Base-by-base conservation (phyloP, 805 yeast genomes). In the Starmerella roubikii region DNA sequence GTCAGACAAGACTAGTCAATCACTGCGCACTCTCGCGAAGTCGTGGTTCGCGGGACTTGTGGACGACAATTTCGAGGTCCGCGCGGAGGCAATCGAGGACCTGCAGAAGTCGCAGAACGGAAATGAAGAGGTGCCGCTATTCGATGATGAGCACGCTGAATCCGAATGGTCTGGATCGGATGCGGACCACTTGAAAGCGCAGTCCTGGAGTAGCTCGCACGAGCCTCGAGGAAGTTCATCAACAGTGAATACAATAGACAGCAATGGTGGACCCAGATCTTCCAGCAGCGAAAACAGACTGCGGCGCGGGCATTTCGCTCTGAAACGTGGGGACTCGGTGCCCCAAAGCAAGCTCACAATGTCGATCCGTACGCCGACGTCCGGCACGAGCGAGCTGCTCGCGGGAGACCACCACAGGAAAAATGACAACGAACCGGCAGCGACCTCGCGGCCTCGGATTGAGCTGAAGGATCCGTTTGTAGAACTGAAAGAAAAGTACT, bases 11-110 rank as follows among this genome's bases (percentile, higher is more conserved):
- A n/a, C n/a, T n/a, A n/a, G n/a, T n/a, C n/a, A n/a, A n/a, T n/a
- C n/a, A n/a, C 32, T 29, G 32, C 32, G 8, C 15, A 7, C 6
- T 6, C 32, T 32, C 19, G 35, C 35, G 8, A 7, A n/a, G 18
- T 16, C 32, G 15, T 47, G 52, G 54, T 42, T 49, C 24, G 2
- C 16, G 11, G 48, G 45, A 3, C 20, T 25, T 4, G 24, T 33
- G 1, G 45, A 31, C 22, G 39, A 34, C 7, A 12, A 23, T 12
- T 23, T 15, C 15, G 40, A 36, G 17, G 42, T 26, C 10, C n/a
- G 36, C 15, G 32, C 45, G 9, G 21, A 13, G 2, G 34, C 34
- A 7, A 17, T 31, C 12, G 36, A 35, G 11, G 44, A 38, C 12
- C 24, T 19, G 13, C 7, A 32, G 11, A 17, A 16, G 12, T n/a